phyloP scores from a whole-genome alignment of 1,139 yeast species.

The Lodderomyces jiufengensis region DNA sequence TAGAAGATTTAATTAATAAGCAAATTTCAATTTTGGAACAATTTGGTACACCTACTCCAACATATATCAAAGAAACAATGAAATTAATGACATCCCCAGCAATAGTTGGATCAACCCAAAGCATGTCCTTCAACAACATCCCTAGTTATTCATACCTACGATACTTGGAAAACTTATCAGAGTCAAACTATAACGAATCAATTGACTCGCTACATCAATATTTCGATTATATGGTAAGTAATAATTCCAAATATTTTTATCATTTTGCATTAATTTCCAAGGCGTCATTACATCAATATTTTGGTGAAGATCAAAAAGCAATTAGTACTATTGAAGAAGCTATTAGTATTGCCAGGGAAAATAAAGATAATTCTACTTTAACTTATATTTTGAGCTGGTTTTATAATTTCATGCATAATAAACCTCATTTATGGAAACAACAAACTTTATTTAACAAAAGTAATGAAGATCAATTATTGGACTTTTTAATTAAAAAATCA shows the following conservation, averaged over 20 bases:
- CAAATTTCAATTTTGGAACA: constrained; percentile 57
- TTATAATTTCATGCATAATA: constrained; percentile 62
- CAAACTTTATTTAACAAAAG: constrained; percentile 40
- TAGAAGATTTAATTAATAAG: constrained; percentile 49
- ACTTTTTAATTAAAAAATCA: constrained; percentile 58
- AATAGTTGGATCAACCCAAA: constrained; percentile 30
- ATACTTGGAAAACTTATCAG: constrained; percentile 60
- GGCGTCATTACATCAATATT: constrained; percentile 75
- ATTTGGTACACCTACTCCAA: constrained; percentile 52
- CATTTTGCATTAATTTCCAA: constrained; percentile 80
- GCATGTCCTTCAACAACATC: constrained; percentile 45
- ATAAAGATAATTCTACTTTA: constrained; percentile 69
- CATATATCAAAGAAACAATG: constrained; percentile 41
- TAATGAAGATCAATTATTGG: constrained; percentile 57
- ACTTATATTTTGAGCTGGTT: constrained; percentile 81
- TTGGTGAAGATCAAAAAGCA: constrained; percentile 73
- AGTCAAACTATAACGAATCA: constrained; percentile 69
- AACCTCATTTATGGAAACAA: constrained; percentile 53
- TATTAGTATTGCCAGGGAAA: constrained; percentile 82
- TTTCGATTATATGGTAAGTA: constrained; percentile 82
- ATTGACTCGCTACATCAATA: constrained; percentile 72
- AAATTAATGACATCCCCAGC: constrained; percentile 37
- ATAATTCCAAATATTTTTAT: constrained; percentile 59
- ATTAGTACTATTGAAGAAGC: constrained; percentile 83
- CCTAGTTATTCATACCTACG: constrained; percentile 65